Base-by-base conservation (phyloP, 2,329 filamentous ascomycete genomes). In the Bipolaris zeicola region DNA sequence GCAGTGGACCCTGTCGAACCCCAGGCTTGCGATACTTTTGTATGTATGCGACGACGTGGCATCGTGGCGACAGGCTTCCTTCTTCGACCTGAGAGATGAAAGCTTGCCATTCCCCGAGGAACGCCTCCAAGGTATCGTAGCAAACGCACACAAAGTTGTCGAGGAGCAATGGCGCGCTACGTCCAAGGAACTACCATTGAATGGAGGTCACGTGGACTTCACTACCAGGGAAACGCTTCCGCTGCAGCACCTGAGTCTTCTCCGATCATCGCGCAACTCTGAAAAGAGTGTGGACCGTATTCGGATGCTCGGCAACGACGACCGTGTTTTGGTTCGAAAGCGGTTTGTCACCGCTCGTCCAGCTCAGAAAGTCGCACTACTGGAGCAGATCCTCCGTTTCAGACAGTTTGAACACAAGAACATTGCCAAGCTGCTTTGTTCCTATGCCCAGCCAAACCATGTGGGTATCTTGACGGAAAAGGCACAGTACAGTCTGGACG, bases 131-230 rank as follows among this genome's bases (percentile, higher is more conserved):
- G 71, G 73, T 5, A 77, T 78, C 36, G 76, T 76, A 14, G 64
- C 69, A 24, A 68, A 77, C 56, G 68, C 76, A 18, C 68, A 66
- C n/a, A 72, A 70, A 46, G 68, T 76, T 5, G 69, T 77, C n/a
- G 69, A 74, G 13, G 71, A 73, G 51, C 76, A 78, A 48, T 78
- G 76, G 76, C 71, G 73, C 31, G 76, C 75, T 20, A 75, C 76
- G 3, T 69, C 73, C 6, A 76, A 76, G 50, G 74, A 78, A 46
- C 61, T 78, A 28, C 68, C 72, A 1, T 55, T 74, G 51, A 77
- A 69, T 28, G 76, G 76, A 14, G 52, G 52, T 14, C 76, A 78
- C 44, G 68, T 76, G 6, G 76, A 78, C 31, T 76, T 76, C 43
- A 64, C 62, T 4, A 64, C 66, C 13, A 70, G 73, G 1, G 74